These are phyloP conservation scores for Lactarius pseudohatsudake DNA, from an alignment of 768 basidiomycete genomes.

Conservation along the genomic window DNA sequence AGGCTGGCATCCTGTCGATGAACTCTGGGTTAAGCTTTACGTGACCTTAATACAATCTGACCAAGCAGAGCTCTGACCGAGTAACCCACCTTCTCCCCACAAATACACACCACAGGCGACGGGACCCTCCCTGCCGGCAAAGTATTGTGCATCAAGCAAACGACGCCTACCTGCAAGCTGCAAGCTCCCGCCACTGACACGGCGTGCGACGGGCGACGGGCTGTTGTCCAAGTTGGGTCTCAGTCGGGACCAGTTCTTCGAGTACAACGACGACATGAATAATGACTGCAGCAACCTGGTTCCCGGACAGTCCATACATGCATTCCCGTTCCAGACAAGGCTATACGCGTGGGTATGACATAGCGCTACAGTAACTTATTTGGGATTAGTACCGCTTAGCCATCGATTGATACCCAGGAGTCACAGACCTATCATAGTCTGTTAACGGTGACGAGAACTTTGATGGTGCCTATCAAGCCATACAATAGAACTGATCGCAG, in stretches of 20 bases:
- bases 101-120: background rate
- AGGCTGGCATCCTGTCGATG: background rate
- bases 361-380: background rate
- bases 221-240: conserved; percentile 3
- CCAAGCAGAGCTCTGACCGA: background rate
- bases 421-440: background rate
- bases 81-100: background rate
- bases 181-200: too few relatives aligned
- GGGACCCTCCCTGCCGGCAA: background rate
- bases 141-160: background rate
- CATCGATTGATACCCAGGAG: conserved; percentile 1
- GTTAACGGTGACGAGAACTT: background rate
- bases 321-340: background rate
- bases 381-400: conserved; percentile 17
- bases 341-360: background rate
- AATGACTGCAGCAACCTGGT: conserved; percentile 13
- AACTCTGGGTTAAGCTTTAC: conserved; percentile 15
- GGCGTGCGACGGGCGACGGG: conserved; percentile 4
- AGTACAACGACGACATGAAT: conserved; percentile 19
- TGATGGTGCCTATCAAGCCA: background rate
- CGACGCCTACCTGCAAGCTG: background rate
- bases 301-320: conserved; percentile 9
- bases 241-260: background rate
- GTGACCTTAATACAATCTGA: background rate
- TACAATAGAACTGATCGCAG: background rate